These are phyloP conservation scores for Isabelozyma gotoi DNA, from an alignment of 805 yeast genomes.

Conservation along the genomic window DNA sequence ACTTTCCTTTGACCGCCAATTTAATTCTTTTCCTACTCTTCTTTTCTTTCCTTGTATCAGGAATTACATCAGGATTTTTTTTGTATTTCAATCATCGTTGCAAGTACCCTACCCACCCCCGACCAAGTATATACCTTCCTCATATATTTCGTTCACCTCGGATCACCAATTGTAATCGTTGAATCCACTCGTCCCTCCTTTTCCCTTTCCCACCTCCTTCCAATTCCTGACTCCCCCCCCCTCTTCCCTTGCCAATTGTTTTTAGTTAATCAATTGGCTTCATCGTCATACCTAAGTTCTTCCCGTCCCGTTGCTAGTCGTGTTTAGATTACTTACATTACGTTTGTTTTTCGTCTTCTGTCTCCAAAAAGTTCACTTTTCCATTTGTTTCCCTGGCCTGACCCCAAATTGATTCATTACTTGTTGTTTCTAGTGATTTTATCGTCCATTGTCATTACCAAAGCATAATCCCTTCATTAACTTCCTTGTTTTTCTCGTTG, in stretches of 20 bases:
- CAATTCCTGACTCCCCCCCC: background rate
- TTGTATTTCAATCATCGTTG: background rate
- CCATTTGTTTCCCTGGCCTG: too few species aligned
- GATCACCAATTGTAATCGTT: background rate
- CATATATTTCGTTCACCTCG: too few species aligned
- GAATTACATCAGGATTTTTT: conserved; percentile 55
- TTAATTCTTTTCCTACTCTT: conserved; percentile 11
- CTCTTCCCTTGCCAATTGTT: background rate
- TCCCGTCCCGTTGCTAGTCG: too few species aligned
- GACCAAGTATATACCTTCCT: too few species aligned
- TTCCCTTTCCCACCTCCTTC: background rate
- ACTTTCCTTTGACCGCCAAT: background rate
- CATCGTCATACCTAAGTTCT: too few species aligned
- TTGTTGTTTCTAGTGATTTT: too few species aligned
- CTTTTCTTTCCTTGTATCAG: conserved; percentile 46
- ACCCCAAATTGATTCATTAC: too few species aligned
- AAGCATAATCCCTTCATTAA: too few species aligned
- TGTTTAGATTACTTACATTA: too few species aligned
- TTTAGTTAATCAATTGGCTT: background rate
- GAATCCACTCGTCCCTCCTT: background rate
- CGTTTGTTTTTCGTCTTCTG: too few species aligned
- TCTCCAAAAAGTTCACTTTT: too few species aligned
- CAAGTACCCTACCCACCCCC: background rate
- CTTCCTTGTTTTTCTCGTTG: background rate
- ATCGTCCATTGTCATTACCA: too few species aligned